Evolutionary conservation across 257 asterid species (phyloP), one percentile per base, ranked within the genome.

Genomic region (Solanum okadae): DNA sequence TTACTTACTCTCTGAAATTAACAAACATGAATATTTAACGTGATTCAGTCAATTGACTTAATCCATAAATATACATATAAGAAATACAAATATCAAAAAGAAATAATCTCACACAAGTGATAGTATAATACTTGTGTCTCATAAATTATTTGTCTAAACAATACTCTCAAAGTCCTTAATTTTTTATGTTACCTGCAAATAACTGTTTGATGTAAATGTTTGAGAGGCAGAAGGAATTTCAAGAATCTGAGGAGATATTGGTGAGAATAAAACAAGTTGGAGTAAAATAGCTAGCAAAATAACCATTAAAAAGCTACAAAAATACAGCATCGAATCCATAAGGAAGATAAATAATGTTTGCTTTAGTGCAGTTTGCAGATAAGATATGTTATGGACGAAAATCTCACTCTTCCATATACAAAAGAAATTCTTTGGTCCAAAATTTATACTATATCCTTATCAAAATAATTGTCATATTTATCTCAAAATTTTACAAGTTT

Each of bases 1-100:
- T 94, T 93, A 16, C 46, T 91, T 78, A 92, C 96, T 83, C 91
- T 91, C 98, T 94, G 78, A 25, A 40, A 12, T 31, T 49, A 15
- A 72, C 15, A 14, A 4, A 46, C 20, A 46, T 11, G 6, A 46
- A 13, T 46, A 46, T 46, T 46, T 46, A 46, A 46, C 14, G 6
- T 2, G 6, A 4, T 44, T 12, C 8, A 35, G 1, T 35, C 37
- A 35, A 35, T 37, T 37, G 10, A 37, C 40, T 37, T 37, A 37
- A 37, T 37, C 40, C 52, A 44, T 12, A 46, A 46, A 46, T 46
- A 46, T 13, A 46, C 15, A 46, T 46, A 46, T 46, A 44, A 37
- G 40, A 37, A 37, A 37, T 37, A 35, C 7, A 35, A 35, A 35
- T 35, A 35, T 35, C 37, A 35, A 35, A 35, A 35, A 35, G 37